These are phyloP conservation scores for Tetrahymena borealis DNA, from an alignment of 73 alveolate genomes.

Conservation along the genomic window DNA sequence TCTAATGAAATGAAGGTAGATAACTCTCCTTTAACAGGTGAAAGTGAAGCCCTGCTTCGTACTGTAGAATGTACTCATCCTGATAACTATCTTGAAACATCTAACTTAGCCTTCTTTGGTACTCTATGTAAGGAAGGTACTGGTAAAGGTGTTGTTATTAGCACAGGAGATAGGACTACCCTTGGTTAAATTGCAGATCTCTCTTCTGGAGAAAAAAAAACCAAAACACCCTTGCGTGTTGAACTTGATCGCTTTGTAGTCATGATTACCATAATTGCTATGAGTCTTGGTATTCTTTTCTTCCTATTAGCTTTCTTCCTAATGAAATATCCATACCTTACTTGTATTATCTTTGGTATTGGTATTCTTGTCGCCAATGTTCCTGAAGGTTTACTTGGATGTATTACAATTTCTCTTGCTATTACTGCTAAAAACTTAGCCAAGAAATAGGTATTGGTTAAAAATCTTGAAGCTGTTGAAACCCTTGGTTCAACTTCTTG, in stretches of 20 bases:
- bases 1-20: slow-evolving; percentile 79
- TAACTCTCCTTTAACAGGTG: slow-evolving; percentile 92
- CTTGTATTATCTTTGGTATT: slow-evolving; percentile 75
- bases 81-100: slow-evolving; percentile 81
- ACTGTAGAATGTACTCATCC: slow-evolving; percentile 63
- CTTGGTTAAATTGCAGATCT: slow-evolving; percentile 89
- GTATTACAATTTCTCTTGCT: slow-evolving; percentile 88
- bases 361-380: slow-evolving; percentile 90
- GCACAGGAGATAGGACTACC: slow-evolving; percentile 87
- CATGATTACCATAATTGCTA: slow-evolving; percentile 78
- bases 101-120: slow-evolving; percentile 82
- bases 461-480: slow-evolving; percentile 88
- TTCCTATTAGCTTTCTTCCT: slow-evolving; percentile 60
- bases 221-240: slow-evolving; percentile 71
- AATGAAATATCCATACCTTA: slow-evolving; percentile 62
- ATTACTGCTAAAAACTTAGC: slow-evolving; percentile 89
- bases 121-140: slow-evolving; percentile 85
- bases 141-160: slow-evolving; percentile 84
- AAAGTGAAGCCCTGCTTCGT: slow-evolving; percentile 74
- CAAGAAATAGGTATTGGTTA: slow-evolving; percentile 68
- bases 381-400: slow-evolving; percentile 85
- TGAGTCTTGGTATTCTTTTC: slow-evolving; percentile 70
- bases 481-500: slow-evolving; percentile 92
- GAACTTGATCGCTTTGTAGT: slow-evolving; percentile 85
- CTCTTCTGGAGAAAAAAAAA: slow-evolving; percentile 65